A percentile compares a stretch with the other conserved stretches of the same genome.
Evolutionary conservation across 331 rosid species (phyloP).

Genomic region (Cydonia oblonga): DNA sequence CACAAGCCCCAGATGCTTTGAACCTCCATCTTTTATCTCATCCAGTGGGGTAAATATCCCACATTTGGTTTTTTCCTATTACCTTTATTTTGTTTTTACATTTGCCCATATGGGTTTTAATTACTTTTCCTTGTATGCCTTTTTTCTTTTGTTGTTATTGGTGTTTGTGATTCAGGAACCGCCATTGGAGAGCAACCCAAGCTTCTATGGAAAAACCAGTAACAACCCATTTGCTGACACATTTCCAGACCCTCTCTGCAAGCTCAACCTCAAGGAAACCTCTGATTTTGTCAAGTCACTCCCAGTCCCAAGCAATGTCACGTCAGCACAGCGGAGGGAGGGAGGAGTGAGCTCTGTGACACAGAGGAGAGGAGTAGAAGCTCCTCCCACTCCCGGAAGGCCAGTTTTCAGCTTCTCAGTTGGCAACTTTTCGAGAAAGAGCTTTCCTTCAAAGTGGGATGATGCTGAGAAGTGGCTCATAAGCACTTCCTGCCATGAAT

Average conservation of each 20-base stretch:
- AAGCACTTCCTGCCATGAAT: conserved; percentile 66
- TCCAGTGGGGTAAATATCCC: conserved; percentile 37
- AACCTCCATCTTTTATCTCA: conserved; percentile 34
- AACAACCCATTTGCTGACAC: conserved; percentile 57
- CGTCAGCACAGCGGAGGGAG: conserved; percentile 36
- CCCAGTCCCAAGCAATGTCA: conserved; percentile 35
- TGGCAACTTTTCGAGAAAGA: conserved; percentile 54
- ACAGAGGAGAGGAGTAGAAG: conserved; percentile 32
- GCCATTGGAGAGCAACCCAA: conserved; percentile 37
- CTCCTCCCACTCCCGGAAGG: conserved; percentile 92
- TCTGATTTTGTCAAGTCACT: conserved; percentile 84
- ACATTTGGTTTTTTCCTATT: background rate
- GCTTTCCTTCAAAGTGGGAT: conserved; percentile 93
- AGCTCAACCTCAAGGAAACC: conserved; percentile 71
- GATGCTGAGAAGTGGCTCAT: conserved; percentile 98
- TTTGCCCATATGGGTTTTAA: background rate
- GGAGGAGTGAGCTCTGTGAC: conserved; percentile 33
- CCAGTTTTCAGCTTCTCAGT: conserved; percentile 70
- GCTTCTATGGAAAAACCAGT: conserved; percentile 42
- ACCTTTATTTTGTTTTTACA: background rate
- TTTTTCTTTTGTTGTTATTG: background rate
- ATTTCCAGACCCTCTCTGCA: conserved; percentile 80
- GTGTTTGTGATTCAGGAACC: conserved; percentile 37
- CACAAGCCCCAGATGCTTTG: conserved; percentile 45
- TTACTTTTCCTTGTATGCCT: background rate